Percentiles rank a stretch among this genome's conserved stretches.
Evolutionary conservation across 345 rosid genomes (phyloP).

Genomic region (Dimocarpus longan): DNA sequence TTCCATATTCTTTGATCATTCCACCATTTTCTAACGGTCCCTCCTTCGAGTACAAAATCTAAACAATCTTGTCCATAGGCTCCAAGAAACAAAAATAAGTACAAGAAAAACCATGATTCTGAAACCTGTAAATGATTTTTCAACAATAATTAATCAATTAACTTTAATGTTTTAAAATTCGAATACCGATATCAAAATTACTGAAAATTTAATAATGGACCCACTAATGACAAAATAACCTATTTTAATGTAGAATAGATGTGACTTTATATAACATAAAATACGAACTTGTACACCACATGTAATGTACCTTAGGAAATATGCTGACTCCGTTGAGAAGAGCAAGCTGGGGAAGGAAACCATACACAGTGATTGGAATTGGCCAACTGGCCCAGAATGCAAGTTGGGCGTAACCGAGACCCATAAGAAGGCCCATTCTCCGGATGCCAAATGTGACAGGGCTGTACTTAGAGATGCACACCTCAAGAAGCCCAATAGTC

Average conservation of each 20-base stretch:
- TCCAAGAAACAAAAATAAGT: slow-evolving; percentile 62
- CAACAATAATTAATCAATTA: not conserved
- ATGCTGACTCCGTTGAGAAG: slow-evolving; percentile 44
- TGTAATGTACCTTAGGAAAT: slow-evolving; percentile 51
- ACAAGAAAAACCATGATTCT: slow-evolving; percentile 64
- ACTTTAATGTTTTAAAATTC: too few species aligned
- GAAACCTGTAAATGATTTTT: slow-evolving; percentile 38
- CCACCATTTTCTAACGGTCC: slow-evolving; percentile 71
- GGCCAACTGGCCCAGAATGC: slow-evolving; percentile 57
- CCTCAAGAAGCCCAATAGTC: slow-evolving; percentile 65
- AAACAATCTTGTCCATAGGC: slow-evolving; percentile 55
- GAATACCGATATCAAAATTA: too few species aligned
- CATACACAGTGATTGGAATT: slow-evolving; percentile 49
- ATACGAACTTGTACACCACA: too few species aligned
- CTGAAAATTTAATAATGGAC: too few species aligned
- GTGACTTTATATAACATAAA: too few species aligned
- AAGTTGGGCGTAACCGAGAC: slow-evolving; percentile 40
- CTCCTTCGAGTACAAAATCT: slow-evolving; percentile 44
- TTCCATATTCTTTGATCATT: slow-evolving; percentile 66
- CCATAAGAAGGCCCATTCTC: slow-evolving; percentile 38
- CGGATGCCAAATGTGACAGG: slow-evolving; percentile 50
- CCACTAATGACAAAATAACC: too few species aligned
- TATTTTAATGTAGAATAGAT: too few species aligned
- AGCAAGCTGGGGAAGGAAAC: slow-evolving; percentile 68
- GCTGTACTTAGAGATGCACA: slow-evolving; percentile 41